These are phyloP conservation scores for Penicillium paneum DNA, from an alignment of 2,329 filamentous ascomycete genomes.

Conservation along the genomic window DNA sequence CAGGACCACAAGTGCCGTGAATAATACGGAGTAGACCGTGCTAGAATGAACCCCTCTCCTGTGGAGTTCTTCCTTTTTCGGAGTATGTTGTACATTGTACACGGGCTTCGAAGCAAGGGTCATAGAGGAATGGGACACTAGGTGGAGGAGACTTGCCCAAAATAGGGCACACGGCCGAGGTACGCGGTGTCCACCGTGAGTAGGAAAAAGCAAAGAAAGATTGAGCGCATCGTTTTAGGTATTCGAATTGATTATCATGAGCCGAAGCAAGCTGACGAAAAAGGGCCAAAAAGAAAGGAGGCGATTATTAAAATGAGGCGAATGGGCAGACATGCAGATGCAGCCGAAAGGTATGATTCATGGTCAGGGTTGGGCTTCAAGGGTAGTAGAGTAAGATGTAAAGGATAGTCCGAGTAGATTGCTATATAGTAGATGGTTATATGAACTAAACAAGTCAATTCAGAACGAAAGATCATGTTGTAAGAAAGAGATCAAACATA, in stretches of 20 bases:
- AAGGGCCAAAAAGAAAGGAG: neutral
- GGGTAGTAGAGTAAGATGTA: neutral
- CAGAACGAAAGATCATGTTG: neutral
- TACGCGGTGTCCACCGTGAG: neutral
- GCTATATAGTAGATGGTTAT: neutral
- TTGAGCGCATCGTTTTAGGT: neutral
- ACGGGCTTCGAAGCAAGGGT: constrained; percentile 2
- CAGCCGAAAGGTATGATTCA: neutral
- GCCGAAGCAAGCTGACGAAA: neutral
- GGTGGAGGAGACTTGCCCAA: constrained; percentile 16
- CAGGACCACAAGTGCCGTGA: neutral
- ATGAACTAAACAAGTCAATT: neutral
- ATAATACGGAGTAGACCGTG: neutral
- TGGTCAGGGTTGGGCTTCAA: neutral
- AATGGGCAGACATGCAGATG: constrained; percentile 4
- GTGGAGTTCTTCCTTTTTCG: neutral
- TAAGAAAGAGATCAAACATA: neutral
- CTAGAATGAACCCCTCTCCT: neutral
- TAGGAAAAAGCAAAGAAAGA: constrained; percentile 1
- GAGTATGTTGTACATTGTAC: neutral
- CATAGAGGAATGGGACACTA: constrained; percentile 7
- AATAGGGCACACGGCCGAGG: constrained; percentile 17
- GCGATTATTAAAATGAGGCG: constrained; percentile 4
- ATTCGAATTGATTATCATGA: neutral
- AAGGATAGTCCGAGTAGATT: neutral